phyloP scores from a whole-genome alignment of 2,329 filamentous ascomycete species.

The Exophiala dermatitidis region DNA sequence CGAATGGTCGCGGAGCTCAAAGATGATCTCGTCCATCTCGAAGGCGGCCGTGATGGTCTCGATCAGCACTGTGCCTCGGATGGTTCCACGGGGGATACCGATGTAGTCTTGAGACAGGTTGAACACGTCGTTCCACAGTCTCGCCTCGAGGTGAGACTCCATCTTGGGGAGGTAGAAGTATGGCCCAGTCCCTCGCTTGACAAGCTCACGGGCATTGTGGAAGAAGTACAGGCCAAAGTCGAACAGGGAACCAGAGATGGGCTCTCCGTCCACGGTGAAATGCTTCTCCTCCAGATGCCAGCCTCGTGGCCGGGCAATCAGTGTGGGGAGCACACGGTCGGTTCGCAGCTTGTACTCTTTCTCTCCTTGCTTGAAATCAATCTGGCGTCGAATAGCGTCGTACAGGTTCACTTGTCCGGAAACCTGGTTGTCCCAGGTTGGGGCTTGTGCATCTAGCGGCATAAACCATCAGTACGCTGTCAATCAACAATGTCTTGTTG shows the following conservation, averaged over 20 bases:
- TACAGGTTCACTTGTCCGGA: slow-evolving; percentile 97
- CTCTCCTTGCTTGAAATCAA: slow-evolving; percentile 90
- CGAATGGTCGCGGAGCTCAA: slow-evolving; percentile 93
- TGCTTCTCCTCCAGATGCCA: slow-evolving; percentile 99
- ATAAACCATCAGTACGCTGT: neutral
- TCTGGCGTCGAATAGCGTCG: slow-evolving; percentile 85
- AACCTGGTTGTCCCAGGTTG: slow-evolving; percentile 99
- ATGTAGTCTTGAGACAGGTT: slow-evolving; percentile 92
- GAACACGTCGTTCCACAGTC: slow-evolving; percentile 97
- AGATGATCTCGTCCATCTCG: slow-evolving; percentile 99
- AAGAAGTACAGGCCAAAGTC: slow-evolving; percentile 99
- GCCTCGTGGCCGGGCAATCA: slow-evolving; percentile 89
- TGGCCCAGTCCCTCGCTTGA: slow-evolving; percentile 75
- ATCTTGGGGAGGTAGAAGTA: slow-evolving; percentile 99
- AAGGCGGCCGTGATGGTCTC: slow-evolving; percentile 97
- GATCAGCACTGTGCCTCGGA: slow-evolving; percentile 90
- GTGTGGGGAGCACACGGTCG: slow-evolving; percentile 75
- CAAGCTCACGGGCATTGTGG: slow-evolving; percentile 88
- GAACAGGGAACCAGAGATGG: slow-evolving; percentile 86
- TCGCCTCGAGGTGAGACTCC: slow-evolving; percentile 94
- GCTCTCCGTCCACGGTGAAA: slow-evolving; percentile 88
- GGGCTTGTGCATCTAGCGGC: slow-evolving; percentile 73
- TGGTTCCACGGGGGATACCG: slow-evolving; percentile 80
- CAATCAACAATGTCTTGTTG: neutral
- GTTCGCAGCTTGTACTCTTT: slow-evolving; percentile 98